phyloP scores from a whole-genome alignment of 306 rosid genomes.

The Cicer judaicum region DNA sequence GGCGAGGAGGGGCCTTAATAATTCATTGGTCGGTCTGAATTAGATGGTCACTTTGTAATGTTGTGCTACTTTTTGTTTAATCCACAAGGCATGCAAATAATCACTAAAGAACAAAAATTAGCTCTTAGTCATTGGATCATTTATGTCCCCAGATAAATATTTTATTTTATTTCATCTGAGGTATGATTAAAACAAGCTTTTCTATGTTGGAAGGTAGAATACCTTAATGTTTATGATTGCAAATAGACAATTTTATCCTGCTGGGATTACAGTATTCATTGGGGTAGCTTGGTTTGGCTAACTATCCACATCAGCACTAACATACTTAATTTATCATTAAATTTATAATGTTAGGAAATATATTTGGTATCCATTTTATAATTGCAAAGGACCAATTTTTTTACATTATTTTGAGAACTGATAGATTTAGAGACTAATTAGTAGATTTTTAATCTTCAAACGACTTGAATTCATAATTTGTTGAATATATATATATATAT shows the following conservation, averaged over 20 bases:
- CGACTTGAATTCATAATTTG: background rate
- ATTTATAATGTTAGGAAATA: background rate
- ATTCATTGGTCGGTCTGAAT: constrained; percentile 56
- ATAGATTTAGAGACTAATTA: too few relatives aligned
- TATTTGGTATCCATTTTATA: background rate
- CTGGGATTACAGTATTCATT: constrained; percentile 7
- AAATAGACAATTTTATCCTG: constrained; percentile 24
- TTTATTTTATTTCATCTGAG: background rate
- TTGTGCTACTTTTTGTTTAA: constrained; percentile 35
- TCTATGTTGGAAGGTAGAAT: background rate
- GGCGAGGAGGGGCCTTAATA: constrained; percentile 46
- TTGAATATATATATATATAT: too few relatives aligned
- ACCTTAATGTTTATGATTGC: background rate
- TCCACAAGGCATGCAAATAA: constrained; percentile 6
- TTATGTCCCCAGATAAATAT: background rate
- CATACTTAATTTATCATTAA: background rate
- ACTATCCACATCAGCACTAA: constrained; percentile 1
- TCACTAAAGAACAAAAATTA: constrained; percentile 28
- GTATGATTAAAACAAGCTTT: background rate
- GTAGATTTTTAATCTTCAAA: background rate
- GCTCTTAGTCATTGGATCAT: constrained; percentile 25
- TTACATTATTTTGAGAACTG: background rate
- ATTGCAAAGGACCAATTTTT: background rate
- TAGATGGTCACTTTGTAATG: constrained; percentile 36
- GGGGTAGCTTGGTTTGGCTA: constrained; percentile 20